Evolutionary conservation across 2,329 filamentous ascomycete genomes (phyloP), one percentile per base, ranked within the genome.

Genomic region (Amesomyces nigricolor): DNA sequence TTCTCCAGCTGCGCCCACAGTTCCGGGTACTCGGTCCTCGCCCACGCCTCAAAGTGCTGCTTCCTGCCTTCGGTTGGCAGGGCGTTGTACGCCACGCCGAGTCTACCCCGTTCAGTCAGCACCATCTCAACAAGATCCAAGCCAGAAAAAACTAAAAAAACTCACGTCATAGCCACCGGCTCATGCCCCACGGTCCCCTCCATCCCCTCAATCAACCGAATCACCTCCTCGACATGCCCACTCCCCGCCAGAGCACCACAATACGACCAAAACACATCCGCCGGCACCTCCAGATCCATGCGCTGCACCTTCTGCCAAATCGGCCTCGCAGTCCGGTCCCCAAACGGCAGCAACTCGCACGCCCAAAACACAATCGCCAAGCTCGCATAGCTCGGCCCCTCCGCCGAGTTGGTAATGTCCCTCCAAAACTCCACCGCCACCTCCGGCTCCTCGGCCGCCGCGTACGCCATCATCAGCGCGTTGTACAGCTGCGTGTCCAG

Each of bases 401-500:
- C 91, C n/a, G 79, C 77, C 0, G 86, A 90, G 54, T 82, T 80
- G n/a, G 86, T 84, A 55, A 99, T 91, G 47, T 95, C 83, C 53
- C 83, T 77, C 90, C 91, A 97, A 66, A 90, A 89, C 47, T 86
- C 82, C 60, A 95, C 74, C 1, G 88, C 89, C 53, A 81, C 80
- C 30, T 78, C 72, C 0, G 86, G 77, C 60, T 84, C 77, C 6
- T 81, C 87, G 64, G 84, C 88, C 1, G 82, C 80, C 1, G 84
- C 82, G 67, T 95, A 92, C 0, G 89, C 91, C 11, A 94, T 77
- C 85, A 99, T 96, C 47, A 97, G 75, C 0, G 87, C 84, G 64
- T 96, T 97, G 63, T 87, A 83, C 2, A 97, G 75, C 53, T 75
- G 77, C 0, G 92, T 97, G 63, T 81, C 85, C 4, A 86, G 79